Conservation (phyloP, 306 rosid genomes). For the Adenanthera pavonina region DNA sequence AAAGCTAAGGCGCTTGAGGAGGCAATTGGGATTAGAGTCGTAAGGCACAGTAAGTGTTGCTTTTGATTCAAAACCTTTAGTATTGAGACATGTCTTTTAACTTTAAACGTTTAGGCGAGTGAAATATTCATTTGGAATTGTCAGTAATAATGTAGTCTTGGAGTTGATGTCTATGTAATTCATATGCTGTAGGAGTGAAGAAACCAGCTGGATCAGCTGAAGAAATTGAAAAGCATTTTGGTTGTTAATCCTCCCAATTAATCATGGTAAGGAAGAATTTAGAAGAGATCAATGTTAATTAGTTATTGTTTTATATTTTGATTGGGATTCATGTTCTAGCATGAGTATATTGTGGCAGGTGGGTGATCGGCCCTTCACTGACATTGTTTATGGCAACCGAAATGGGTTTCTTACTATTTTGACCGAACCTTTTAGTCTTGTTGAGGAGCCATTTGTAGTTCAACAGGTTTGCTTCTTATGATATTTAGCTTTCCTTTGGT, state of each 20-base stretch:
- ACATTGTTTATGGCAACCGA: conserved; percentile 85
- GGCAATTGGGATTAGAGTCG: conserved; percentile 80
- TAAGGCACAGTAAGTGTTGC: conserved; percentile 85
- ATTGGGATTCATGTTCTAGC: conserved; percentile 29
- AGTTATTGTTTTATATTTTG: conserved; percentile 27
- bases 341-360: conserved; percentile 61
- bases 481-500: conserved; percentile 25
- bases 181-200: conserved; percentile 64
- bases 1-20: conserved; percentile 83
- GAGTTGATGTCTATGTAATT: conserved; percentile 37
- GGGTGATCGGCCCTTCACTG: conserved; percentile 98
- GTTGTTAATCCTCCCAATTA: conserved; percentile 69
- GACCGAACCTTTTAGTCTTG: conserved; percentile 85
- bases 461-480: conserved; percentile 68
- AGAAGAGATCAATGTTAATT: conserved; percentile 14
- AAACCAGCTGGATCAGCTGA: conserved; percentile 96
- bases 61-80: conserved; percentile 32
- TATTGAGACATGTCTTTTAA: conserved; percentile 31
- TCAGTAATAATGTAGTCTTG: conserved; percentile 18
- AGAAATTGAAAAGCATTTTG: conserved; percentile 95
- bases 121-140: conserved; percentile 33
- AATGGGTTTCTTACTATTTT: conserved; percentile 84
- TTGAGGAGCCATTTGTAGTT: conserved; percentile 83
- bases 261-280: conserved; percentile 71
- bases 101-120: conserved; percentile 16